Percentiles rank a stretch among this genome's conserved stretches.
These are phyloP conservation scores for Spongiforma sp. DNA, from an alignment of 1,284 basidiomycete species.

Conservation along the genomic window DNA sequence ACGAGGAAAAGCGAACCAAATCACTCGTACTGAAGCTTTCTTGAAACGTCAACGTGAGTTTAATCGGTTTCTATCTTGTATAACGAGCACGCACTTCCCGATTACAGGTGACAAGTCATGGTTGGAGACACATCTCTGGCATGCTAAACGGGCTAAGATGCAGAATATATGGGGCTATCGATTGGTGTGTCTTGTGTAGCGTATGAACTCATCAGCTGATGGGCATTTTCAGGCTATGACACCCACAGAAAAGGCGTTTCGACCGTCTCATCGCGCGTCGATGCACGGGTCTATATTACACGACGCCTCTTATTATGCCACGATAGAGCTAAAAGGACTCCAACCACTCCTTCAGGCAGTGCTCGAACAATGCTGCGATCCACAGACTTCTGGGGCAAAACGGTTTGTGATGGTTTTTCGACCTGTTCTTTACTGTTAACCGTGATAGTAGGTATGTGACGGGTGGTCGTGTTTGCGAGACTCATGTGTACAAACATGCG, in stretches of 20 bases:
- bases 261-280: conserved; percentile 88
- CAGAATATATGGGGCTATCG: conserved; percentile 88
- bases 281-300: conserved; percentile 84
- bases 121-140: conserved; percentile 95
- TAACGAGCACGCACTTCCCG: neutral
- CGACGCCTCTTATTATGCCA: conserved; percentile 84
- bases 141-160: conserved; percentile 95
- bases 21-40: conserved; percentile 58
- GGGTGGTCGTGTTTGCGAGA: conserved; percentile 64
- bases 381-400: conserved; percentile 59
- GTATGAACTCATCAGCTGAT: neutral
- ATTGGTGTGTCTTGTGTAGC: conserved; percentile 54
- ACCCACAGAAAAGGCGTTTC: conserved; percentile 89
- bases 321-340: conserved; percentile 75
- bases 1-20: conserved; percentile 58
- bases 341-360: conserved; percentile 56
- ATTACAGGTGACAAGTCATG: conserved; percentile 77
- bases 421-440: conserved; percentile 1
- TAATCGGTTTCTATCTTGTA: neutral
- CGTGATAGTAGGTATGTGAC: conserved; percentile 50
- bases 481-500: conserved; percentile 64
- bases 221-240: conserved; percentile 59
- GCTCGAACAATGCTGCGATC: conserved; percentile 67
- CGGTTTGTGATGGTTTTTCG: conserved; percentile 46
- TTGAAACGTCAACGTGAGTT: conserved; percentile 69